Evolutionary conservation across 2,329 filamentous ascomycete genomes (phyloP).

Genomic region (Chaetomium strumarium): DNA sequence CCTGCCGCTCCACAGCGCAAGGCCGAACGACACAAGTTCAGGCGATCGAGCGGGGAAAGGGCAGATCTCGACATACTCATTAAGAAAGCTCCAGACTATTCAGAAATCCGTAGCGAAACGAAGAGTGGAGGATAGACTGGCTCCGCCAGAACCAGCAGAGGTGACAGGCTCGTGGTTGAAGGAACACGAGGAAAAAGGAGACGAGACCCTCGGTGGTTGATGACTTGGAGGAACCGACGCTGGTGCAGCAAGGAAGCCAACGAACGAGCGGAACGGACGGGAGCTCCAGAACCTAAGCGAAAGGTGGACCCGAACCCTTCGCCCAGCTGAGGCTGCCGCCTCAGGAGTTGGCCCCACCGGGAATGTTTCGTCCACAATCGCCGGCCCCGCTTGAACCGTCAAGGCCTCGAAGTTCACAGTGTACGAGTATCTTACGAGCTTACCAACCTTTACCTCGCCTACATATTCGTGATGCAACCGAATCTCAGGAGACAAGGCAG

Average conservation of each 20-base stretch:
- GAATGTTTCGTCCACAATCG: slow-evolving; percentile 3
- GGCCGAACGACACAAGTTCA: background rate
- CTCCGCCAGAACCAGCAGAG: slow-evolving; percentile 21
- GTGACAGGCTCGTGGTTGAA: slow-evolving; percentile 13
- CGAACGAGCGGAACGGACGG: background rate
- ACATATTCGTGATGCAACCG: too few relatives aligned
- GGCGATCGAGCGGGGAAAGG: background rate
- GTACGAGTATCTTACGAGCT: background rate
- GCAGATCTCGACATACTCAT: slow-evolving; percentile 17
- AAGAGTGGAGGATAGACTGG: slow-evolving; percentile 11
- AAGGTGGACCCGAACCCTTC: background rate
- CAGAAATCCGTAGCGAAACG: slow-evolving; percentile 15
- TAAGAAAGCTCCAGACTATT: slow-evolving; percentile 18
- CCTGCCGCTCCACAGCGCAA: background rate
- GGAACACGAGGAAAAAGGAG: slow-evolving; percentile 3
- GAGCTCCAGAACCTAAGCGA: background rate
- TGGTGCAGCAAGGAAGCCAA: background rate
- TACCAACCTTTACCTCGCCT: too few relatives aligned
- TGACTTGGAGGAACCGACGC: slow-evolving; percentile 2
- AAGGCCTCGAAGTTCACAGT: background rate
- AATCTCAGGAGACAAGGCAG: too few relatives aligned
- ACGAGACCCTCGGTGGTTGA: background rate
- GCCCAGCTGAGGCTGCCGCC: slow-evolving; percentile 4
- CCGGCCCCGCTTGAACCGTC: background rate
- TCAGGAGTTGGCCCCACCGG: slow-evolving; percentile 6